Base-by-base conservation (phyloP, 2,329 filamentous ascomycete genomes). In the Dryadomyces quercivorus region DNA sequence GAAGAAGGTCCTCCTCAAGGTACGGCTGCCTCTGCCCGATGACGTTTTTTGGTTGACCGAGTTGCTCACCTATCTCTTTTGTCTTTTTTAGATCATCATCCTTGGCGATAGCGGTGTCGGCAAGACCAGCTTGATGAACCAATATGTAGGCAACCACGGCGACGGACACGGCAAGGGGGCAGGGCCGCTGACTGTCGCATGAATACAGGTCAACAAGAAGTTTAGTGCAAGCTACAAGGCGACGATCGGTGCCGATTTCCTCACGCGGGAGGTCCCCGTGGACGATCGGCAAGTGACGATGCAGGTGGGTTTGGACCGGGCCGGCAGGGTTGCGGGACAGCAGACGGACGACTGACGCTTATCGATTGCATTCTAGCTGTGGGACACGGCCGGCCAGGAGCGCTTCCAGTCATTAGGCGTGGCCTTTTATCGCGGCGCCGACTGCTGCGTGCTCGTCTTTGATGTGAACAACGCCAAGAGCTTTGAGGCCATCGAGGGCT, bases 41-140 rank as follows among this genome's bases (percentile, higher is more conserved):
- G 10, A 16, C 36, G 15, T 40, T 16, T 16, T 40, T 12, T 8
- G 10, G 36, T 12, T 6, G 34, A 20, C 21, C 5, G 13, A 10
- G 5, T 18, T 49, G 16, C 51, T 47, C n/a, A 52, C 43, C 2
- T 38, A 7, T 34, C 40, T 18, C 38, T 22, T 10, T 38, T 22
- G 10, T n/a, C 9, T 12, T 48, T 16, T 60, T 48, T 65, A 97
- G 92, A 91, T 98, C 67, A 98, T 98, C 67, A 97, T 98, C 73
- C 85, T 98, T 63, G 93, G 93, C 64, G 93, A 98, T 72, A 97
- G 92, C 72, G 93, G 93, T 74, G 93, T 98, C 59, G 93, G 93
- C 70, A 98, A 98, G 81, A 98, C 93, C 58, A 96, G 90, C 73
- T 84, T 98, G 81, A 98, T 98, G 93, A 98, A 98, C 76, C 93